phyloP scores from a whole-genome alignment of 2,329 filamentous ascomycete genomes.

The Cytospora piceicola region DNA sequence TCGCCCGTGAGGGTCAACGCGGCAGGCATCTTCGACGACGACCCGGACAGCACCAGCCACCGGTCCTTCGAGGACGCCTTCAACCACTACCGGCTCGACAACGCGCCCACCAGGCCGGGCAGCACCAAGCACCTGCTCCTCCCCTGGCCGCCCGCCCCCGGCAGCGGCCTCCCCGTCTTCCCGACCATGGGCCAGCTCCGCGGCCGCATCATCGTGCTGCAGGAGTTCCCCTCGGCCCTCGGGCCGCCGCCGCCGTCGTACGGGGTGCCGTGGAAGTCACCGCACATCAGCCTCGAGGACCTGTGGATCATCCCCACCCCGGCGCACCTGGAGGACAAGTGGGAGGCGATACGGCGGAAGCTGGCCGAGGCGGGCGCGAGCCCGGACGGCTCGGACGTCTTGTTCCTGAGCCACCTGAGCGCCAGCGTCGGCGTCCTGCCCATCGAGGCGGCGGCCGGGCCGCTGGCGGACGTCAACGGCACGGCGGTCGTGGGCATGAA shows the following conservation, averaged over 20 bases:
- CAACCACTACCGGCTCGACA: constrained; percentile 44
- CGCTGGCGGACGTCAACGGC: constrained; percentile 40
- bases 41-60: constrained; percentile 33
- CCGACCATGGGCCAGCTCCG: constrained; percentile 52
- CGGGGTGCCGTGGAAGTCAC: constrained; percentile 50
- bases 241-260: no score
- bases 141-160: constrained; percentile 13
- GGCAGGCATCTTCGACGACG: background rate
- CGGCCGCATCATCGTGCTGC: constrained; percentile 51
- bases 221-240: constrained; percentile 46
- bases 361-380: constrained; percentile 47
- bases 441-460: constrained; percentile 54
- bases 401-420: constrained; percentile 53
- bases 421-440: constrained; percentile 53
- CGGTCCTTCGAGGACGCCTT: constrained; percentile 52
- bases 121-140: constrained; percentile 42
- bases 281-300: constrained; percentile 52
- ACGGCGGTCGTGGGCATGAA: constrained; percentile 51
- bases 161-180: constrained; percentile 31
- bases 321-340: constrained; percentile 51
- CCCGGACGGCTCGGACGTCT: constrained; percentile 30
- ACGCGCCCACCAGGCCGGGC: constrained; percentile 42
- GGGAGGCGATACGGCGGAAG: constrained; percentile 47
- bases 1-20: constrained; percentile 36
- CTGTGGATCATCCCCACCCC: constrained; percentile 50